Percentiles rank a stretch among this genome's conserved stretches.
These are phyloP conservation scores for Thalassiosira hispida DNA, from an alignment of 352 stramenopile species.

Conservation along the genomic window DNA sequence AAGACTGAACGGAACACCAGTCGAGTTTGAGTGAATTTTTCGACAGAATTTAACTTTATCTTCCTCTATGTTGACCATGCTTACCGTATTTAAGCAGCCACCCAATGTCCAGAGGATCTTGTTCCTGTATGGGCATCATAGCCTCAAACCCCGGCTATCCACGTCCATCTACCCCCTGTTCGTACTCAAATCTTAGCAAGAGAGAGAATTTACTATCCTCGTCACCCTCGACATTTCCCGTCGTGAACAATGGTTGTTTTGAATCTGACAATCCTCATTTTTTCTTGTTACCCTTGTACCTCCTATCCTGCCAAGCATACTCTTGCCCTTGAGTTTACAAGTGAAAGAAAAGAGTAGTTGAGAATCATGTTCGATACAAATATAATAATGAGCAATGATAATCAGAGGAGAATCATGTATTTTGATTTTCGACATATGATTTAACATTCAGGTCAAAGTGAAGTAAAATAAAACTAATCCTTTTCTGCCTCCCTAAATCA, in stretches of 20 bases:
- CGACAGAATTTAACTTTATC: no score
- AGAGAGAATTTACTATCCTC: constrained; percentile 66
- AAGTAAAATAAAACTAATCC: no score
- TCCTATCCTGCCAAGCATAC: constrained; percentile 99
- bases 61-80: no score
- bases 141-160: constrained; percentile 72
- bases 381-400: no score
- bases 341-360: not conserved
- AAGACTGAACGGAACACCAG: no score
- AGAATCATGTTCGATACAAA: not conserved
- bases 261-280: constrained; percentile 88
- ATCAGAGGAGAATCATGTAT: no score
- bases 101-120: constrained; percentile 75
- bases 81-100: not conserved
- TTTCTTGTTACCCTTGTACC: constrained; percentile 93
- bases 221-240: constrained; percentile 64
- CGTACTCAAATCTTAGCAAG: constrained; percentile 79
- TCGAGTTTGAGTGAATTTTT: no score
- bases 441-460: no score
- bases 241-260: constrained; percentile 81
- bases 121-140: constrained; percentile 79
- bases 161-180: constrained; percentile 79
- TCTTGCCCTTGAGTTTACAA: constrained; percentile 99
- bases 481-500: no score
- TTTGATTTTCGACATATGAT: no score